phyloP scores from a whole-genome alignment of 1,284 basidiomycete species.

The Ceratorhiza oryzae-sativae region DNA sequence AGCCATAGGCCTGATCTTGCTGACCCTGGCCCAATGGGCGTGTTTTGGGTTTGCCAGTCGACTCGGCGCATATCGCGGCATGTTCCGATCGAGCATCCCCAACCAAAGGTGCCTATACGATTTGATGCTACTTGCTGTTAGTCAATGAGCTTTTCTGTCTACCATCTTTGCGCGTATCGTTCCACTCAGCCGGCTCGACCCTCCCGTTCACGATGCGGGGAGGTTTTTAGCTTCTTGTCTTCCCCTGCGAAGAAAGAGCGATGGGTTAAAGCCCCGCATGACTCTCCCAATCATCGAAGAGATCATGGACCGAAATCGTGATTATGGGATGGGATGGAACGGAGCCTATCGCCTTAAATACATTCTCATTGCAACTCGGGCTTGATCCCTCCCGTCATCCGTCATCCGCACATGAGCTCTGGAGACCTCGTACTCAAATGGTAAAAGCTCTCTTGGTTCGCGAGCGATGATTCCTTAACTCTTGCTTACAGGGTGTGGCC shows the following conservation, averaged over 20 bases:
- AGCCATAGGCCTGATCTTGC: conserved; percentile 6
- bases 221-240: conserved; percentile 35
- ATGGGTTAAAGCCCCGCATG: conserved; percentile 39
- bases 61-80: conserved; percentile 31
- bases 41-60: conserved; percentile 31
- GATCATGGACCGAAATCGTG: conserved; percentile 33
- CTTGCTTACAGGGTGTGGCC: conserved; percentile 32
- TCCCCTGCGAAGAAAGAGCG: conserved; percentile 30
- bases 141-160: conserved; percentile 33
- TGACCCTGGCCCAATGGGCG: conserved; percentile 36
- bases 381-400: conserved; percentile 13
- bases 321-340: conserved; percentile 21
- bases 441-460: background rate
- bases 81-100: conserved; percentile 24
- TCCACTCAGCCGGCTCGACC: conserved; percentile 29
- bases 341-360: conserved; percentile 22
- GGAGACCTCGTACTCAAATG: conserved; percentile 30
- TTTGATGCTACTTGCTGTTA: conserved; percentile 27
- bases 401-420: conserved; percentile 27
- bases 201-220: conserved; percentile 30
- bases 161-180: conserved; percentile 36
- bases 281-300: conserved; percentile 15
- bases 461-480: background rate
- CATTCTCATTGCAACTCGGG: background rate
- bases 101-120: conserved; percentile 25